A percentile compares a stretch with the other conserved stretches of the same genome.
phyloP scores from a whole-genome alignment of 768 basidiomycete species.

The Lyophyllum semitale region DNA sequence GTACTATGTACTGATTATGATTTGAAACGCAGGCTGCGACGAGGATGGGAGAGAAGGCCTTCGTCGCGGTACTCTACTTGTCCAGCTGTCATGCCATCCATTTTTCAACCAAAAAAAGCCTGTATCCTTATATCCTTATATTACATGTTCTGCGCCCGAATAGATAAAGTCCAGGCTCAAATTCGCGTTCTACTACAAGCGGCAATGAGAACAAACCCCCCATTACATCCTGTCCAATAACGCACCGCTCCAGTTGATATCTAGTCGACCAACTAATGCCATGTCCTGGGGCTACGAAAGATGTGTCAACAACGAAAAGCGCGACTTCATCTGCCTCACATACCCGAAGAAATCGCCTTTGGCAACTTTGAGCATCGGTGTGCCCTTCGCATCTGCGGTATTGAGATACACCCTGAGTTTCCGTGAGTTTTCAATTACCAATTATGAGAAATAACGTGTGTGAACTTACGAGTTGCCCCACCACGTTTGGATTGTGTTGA shows the following conservation, averaged over 20 bases:
- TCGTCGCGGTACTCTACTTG: too few relatives aligned
- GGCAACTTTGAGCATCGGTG: conserved; percentile 33
- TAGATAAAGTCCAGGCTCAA: too few relatives aligned
- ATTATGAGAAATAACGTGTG: background rate
- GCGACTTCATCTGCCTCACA: conserved; percentile 3
- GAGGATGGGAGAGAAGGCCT: too few relatives aligned
- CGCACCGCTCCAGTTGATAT: background rate
- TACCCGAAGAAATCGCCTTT: conserved; percentile 35
- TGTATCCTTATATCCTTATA: too few relatives aligned
- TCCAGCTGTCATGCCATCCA: too few relatives aligned
- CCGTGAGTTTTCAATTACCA: background rate
- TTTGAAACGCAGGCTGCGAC: too few relatives aligned
- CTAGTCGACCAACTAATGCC: conserved; percentile 1
- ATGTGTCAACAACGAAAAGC: background rate
- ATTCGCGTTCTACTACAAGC: too few relatives aligned
- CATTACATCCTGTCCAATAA: too few relatives aligned
- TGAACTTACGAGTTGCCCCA: conserved; percentile 66
- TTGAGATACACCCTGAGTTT: conserved; percentile 33
- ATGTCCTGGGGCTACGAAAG: conserved; percentile 16
- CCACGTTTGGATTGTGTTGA: conserved; percentile 56
- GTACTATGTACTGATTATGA: too few relatives aligned
- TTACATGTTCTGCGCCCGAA: too few relatives aligned
- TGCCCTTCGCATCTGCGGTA: conserved; percentile 42
- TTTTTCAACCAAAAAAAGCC: too few relatives aligned
- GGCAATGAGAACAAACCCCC: too few relatives aligned